These are phyloP conservation scores for Lathyrus aphaca DNA, from an alignment of 306 rosid species.

Conservation along the genomic window DNA sequence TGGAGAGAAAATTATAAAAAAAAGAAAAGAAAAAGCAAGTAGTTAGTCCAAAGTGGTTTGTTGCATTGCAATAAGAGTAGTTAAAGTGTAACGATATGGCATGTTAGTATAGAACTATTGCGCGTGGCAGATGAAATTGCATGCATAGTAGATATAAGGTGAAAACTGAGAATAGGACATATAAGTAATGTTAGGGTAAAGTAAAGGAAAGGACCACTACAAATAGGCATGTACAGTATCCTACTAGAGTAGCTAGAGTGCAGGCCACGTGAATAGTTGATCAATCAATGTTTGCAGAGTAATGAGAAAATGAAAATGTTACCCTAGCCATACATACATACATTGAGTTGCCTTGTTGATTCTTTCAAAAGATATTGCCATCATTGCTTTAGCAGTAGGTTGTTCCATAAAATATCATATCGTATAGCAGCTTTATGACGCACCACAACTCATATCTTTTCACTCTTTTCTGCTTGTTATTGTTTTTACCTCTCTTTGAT, in stretches of 20 bases:
- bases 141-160: slow-evolving; percentile 11
- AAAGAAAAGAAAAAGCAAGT: no score
- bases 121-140: not conserved
- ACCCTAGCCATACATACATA: slow-evolving; percentile 12
- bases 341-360: not conserved
- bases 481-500: no score
- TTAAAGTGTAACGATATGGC: not conserved
- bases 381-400: not conserved
- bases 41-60: no score
- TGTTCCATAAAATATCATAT: no score
- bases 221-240: not conserved
- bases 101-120: not conserved
- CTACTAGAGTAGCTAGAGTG: not conserved
- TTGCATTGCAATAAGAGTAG: not conserved
- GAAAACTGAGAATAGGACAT: not conserved
- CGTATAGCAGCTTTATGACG: no score
- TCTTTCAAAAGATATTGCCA: not conserved
- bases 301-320: not conserved
- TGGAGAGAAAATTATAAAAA: no score
- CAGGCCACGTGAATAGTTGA: not conserved
- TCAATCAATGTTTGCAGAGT: not conserved
- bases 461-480: no score
- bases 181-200: not conserved
- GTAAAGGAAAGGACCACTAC: not conserved
- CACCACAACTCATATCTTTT: no score